Conservation (phyloP, 2,329 filamentous ascomycete species). For the Aspergillus calidoustus region DNA sequence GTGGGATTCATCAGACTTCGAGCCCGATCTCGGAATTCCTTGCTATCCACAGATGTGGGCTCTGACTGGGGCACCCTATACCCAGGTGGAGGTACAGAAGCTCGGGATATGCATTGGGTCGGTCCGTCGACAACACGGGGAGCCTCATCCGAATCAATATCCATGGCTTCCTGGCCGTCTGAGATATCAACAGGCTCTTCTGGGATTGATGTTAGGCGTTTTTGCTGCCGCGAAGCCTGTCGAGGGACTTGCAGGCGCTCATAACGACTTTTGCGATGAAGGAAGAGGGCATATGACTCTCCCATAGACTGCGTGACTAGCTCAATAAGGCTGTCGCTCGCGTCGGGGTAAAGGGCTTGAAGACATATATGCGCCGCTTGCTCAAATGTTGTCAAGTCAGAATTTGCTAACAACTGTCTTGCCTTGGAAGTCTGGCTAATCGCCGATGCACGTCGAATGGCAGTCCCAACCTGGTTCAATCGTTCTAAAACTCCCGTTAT, state of each 20-base stretch:
- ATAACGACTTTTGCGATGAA: constrained; percentile 1
- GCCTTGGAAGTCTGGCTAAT: background rate
- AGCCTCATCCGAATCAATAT: background rate
- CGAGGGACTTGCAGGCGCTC: background rate
- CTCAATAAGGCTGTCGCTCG: background rate
- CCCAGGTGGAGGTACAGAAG: background rate
- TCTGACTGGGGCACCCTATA: background rate
- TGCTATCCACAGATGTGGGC: constrained; percentile 4
- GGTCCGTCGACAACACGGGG: background rate
- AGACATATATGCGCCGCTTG: background rate
- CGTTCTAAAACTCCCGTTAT: background rate
- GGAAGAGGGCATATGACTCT: constrained; percentile 4
- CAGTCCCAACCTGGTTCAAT: constrained; percentile 8
- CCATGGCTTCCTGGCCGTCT: background rate
- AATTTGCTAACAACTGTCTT: background rate
- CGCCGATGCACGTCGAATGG: constrained; percentile 7
- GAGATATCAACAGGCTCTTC: background rate
- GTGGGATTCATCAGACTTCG: background rate
- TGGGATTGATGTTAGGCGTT: background rate
- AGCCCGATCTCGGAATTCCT: background rate
- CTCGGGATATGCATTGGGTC: background rate
- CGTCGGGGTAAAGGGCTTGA: constrained; percentile 1
- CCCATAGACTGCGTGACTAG: constrained; percentile 1
- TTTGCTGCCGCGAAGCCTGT: background rate
- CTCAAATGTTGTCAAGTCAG: constrained; percentile 3